Percentiles rank a stretch among this genome's conserved stretches.
Evolutionary conservation across 805 yeast genomes (phyloP).

Genomic region (Kodamaea hsintzibuensis): DNA sequence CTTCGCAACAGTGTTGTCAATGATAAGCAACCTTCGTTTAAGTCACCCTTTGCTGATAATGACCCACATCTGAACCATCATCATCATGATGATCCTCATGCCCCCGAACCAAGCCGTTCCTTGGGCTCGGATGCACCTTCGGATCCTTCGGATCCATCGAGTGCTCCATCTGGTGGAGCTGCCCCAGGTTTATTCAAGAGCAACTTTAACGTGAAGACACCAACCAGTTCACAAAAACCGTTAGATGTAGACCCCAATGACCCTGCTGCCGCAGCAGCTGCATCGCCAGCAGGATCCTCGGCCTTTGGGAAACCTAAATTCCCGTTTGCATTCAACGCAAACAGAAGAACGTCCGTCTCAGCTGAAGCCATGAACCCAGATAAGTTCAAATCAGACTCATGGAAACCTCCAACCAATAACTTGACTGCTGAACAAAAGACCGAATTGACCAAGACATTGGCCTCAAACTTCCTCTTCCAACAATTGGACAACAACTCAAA

Average conservation of each 20-base stretch:
- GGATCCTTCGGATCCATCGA: conserved; percentile 5
- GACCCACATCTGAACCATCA: conserved; percentile 58
- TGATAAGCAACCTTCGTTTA: conserved; percentile 49
- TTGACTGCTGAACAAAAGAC: conserved; percentile 62
- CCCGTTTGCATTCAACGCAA: conserved; percentile 68
- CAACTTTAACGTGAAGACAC: conserved; percentile 16
- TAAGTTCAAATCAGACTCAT: conserved; percentile 61
- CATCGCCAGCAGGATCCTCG: conserved; percentile 21
- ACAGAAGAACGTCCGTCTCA: conserved; percentile 85
- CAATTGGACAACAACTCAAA: conserved; percentile 79
- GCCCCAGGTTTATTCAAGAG: conserved; percentile 15
- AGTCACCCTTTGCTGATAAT: conserved; percentile 61
- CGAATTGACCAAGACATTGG: conserved; percentile 69
- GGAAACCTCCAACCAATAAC: conserved; percentile 72
- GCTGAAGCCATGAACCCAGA: conserved; percentile 86
- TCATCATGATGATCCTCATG: conserved; percentile 11
- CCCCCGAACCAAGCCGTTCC: neutral
- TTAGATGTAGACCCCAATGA: conserved; percentile 15
- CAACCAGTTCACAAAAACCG: conserved; percentile 9
- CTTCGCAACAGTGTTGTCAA: conserved; percentile 29
- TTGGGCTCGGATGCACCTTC: conserved; percentile 5
- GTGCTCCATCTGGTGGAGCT: conserved; percentile 9
- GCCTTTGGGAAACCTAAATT: conserved; percentile 28
- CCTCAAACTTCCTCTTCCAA: conserved; percentile 80
- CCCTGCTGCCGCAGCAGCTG: conserved; percentile 17